These are phyloP conservation scores for Plenodomus lindquistii DNA, from an alignment of 2,329 filamentous ascomycete species.

Conservation along the genomic window DNA sequence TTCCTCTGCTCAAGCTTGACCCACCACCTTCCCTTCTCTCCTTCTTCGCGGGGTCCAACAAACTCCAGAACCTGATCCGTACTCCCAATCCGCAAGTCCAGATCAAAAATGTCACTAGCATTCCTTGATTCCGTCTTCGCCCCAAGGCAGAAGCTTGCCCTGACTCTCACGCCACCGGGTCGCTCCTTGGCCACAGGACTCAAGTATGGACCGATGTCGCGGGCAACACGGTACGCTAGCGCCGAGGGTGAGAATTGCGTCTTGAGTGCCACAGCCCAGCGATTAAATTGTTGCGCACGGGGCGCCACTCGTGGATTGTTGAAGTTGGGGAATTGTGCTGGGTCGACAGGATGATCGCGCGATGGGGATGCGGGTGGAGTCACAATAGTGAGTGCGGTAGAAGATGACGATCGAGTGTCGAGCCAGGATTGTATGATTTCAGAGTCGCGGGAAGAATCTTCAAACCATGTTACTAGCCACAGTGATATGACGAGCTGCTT, in stretches of 20 bases:
- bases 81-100: constrained; percentile 49
- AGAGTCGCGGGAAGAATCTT: constrained; percentile 43
- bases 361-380: constrained; percentile 33
- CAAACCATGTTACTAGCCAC: constrained; percentile 49
- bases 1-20: constrained; percentile 48
- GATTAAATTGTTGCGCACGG: constrained; percentile 34
- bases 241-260: constrained; percentile 46
- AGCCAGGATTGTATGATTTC: constrained; percentile 53
- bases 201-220: constrained; percentile 47
- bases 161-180: constrained; percentile 48
- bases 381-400: constrained; percentile 45
- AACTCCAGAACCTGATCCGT: constrained; percentile 47
- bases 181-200: constrained; percentile 46
- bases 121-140: constrained; percentile 23
- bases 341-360: constrained; percentile 27
- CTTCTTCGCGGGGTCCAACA: constrained; percentile 50
- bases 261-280: constrained; percentile 49
- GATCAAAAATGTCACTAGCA: constrained; percentile 50
- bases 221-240: constrained; percentile 47
- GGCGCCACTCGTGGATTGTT: constrained; percentile 15
- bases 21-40: constrained; percentile 46
- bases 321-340: constrained; percentile 30
- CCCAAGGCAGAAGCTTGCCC: constrained; percentile 52
- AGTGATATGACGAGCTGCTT: constrained; percentile 48
- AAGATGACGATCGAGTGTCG: constrained; percentile 43